Conservation (phyloP, 345 rosid species). For the Fremontodendron californicum region DNA sequence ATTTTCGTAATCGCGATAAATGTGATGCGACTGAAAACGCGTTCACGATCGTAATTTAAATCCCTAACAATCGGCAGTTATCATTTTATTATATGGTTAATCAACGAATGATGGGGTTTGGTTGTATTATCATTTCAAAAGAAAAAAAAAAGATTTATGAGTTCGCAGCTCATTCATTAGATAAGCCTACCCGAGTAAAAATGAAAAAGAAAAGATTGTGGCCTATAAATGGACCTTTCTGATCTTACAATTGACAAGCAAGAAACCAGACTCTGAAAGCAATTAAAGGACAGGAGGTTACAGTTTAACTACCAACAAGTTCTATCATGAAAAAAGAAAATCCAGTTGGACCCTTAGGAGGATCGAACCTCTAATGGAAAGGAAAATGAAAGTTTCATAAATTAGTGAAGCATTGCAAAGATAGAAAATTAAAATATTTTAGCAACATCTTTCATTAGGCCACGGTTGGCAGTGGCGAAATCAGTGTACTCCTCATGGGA, state of each 20-base stretch:
- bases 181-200: neutral
- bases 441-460: constrained; percentile 84
- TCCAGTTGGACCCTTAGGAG: neutral
- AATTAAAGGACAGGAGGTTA: neutral
- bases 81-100: too few species aligned
- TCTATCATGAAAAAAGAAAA: neutral
- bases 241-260: neutral
- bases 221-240: neutral
- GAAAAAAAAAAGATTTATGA: neutral
- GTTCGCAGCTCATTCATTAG: neutral
- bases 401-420: neutral
- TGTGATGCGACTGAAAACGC: too few species aligned
- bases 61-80: too few species aligned
- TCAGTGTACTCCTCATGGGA: constrained; percentile 60
- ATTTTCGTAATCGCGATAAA: too few species aligned
- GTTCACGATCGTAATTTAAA: too few species aligned
- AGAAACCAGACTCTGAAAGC: neutral
- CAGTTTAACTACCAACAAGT: neutral
- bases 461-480: constrained; percentile 77
- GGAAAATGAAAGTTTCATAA: too few species aligned
- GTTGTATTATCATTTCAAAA: neutral
- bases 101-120: neutral
- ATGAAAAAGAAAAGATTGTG: too few species aligned
- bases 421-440: constrained; percentile 49
- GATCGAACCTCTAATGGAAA: too few species aligned